A percentile compares a stretch with the other conserved stretches of the same genome.
Evolutionary conservation across 805 yeast species (phyloP).

Genomic region (Nakazawaea ambrosiae): DNA sequence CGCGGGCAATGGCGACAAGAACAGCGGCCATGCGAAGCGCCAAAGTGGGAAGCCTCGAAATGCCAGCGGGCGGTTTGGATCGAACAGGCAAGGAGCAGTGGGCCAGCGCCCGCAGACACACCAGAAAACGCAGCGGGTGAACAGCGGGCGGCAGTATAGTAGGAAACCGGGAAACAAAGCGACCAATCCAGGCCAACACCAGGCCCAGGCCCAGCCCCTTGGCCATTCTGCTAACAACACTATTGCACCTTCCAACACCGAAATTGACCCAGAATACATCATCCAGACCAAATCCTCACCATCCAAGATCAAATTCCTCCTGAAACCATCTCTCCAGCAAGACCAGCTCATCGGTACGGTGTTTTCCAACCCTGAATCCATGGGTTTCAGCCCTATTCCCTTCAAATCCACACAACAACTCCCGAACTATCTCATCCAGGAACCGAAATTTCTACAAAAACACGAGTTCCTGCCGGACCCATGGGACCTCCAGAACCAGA

Average conservation of each 20-base stretch:
- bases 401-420: constrained; percentile 13
- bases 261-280: constrained; percentile 6
- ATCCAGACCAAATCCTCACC: constrained; percentile 17
- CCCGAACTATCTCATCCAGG: constrained; percentile 26
- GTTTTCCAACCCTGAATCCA: constrained; percentile 19
- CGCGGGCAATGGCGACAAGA: not conserved
- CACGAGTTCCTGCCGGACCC: constrained; percentile 27
- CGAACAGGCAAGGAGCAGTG: too few species aligned
- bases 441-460: constrained; percentile 28
- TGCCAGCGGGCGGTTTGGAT: too few species aligned
- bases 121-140: too few species aligned
- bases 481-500: constrained; percentile 79
- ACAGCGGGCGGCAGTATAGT: too few species aligned
- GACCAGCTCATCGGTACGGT: constrained; percentile 23
- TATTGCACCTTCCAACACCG: too few species aligned
- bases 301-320: not conserved
- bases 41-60: not conserved
- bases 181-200: too few species aligned
- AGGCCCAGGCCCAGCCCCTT: too few species aligned
- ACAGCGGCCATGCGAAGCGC: not conserved
- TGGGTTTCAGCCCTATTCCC: constrained; percentile 20
- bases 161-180: too few species aligned
- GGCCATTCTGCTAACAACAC: too few species aligned
- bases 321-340: constrained; percentile 7
- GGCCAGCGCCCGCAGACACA: too few species aligned